These are phyloP conservation scores for Aechmea fasciata DNA, from an alignment of 176 grass and related monocot genomes.

Conservation along the genomic window DNA sequence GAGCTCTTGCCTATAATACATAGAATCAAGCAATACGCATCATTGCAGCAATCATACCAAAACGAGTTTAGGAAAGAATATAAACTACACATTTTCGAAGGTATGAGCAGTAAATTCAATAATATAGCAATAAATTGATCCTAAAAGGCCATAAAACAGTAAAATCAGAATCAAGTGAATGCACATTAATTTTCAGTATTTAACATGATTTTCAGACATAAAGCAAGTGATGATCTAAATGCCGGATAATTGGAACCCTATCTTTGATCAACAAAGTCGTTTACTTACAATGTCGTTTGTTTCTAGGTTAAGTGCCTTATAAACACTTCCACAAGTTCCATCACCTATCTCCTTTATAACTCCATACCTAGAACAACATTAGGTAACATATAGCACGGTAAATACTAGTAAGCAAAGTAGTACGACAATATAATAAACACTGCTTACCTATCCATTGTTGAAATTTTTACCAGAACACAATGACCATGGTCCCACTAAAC, in stretches of 20 bases:
- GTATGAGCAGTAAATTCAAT: no score
- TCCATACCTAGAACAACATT: conserved; percentile 55
- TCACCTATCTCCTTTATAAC: conserved; percentile 77
- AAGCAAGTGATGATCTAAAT: background rate
- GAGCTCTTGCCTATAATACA: background rate
- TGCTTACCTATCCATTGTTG: conserved; percentile 46
- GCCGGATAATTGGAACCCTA: background rate
- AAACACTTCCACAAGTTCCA: conserved; percentile 87
- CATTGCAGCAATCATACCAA: no score
- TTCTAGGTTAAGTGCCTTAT: conserved; percentile 61
- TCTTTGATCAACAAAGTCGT: background rate
- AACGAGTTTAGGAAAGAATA: no score
- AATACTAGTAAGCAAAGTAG: background rate
- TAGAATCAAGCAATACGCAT: background rate
- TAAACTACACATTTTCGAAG: no score
- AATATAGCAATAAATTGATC: no score
- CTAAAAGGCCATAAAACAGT: no score
- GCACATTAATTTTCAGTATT: no score
- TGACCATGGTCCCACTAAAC: conserved; percentile 30
- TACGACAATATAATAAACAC: background rate
- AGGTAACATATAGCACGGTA: background rate
- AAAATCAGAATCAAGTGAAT: no score
- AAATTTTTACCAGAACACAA: conserved; percentile 14
- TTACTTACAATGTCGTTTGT: conserved; percentile 78
- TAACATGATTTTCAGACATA: background rate